Conservation (phyloP, 805 yeast genomes). For the Cyberlindnera maritima region DNA sequence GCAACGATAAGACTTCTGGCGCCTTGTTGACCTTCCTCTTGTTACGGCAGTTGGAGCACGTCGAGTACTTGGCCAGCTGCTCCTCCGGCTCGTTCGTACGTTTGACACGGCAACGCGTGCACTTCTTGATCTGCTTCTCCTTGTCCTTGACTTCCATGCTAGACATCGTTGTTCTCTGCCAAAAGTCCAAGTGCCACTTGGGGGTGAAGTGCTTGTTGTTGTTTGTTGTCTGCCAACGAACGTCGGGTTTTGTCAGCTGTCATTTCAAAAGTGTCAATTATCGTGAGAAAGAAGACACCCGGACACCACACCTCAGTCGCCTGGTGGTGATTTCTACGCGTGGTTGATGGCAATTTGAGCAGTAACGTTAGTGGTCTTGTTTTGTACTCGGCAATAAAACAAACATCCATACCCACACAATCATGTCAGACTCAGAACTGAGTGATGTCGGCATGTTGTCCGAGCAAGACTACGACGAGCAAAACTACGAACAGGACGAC, state of each 20-base stretch:
- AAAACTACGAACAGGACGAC: constrained; percentile 10
- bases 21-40: constrained; percentile 35
- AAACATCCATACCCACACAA: too few relatives aligned
- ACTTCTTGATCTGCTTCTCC: constrained; percentile 31
- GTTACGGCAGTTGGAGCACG: constrained; percentile 39
- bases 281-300: too few relatives aligned
- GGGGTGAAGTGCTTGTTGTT: neutral
- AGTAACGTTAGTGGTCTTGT: too few relatives aligned
- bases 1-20: constrained; percentile 5
- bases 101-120: constrained; percentile 43
- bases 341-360: neutral
- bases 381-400: too few relatives aligned
- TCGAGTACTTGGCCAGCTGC: constrained; percentile 37
- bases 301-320: neutral
- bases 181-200: constrained; percentile 3
- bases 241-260: neutral
- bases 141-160: neutral
- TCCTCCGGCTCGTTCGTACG: constrained; percentile 33
- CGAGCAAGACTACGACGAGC: constrained; percentile 17
- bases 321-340: neutral
- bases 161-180: constrained; percentile 1
- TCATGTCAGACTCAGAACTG: constrained; percentile 21
- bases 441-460: constrained; percentile 5
- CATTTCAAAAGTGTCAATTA: neutral
- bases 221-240: constrained; percentile 2